A percentile compares a stretch with the other conserved stretches of the same genome.
These are phyloP conservation scores for Colletotrichum somersetense DNA, from an alignment of 2,329 filamentous ascomycete genomes.

Conservation along the genomic window DNA sequence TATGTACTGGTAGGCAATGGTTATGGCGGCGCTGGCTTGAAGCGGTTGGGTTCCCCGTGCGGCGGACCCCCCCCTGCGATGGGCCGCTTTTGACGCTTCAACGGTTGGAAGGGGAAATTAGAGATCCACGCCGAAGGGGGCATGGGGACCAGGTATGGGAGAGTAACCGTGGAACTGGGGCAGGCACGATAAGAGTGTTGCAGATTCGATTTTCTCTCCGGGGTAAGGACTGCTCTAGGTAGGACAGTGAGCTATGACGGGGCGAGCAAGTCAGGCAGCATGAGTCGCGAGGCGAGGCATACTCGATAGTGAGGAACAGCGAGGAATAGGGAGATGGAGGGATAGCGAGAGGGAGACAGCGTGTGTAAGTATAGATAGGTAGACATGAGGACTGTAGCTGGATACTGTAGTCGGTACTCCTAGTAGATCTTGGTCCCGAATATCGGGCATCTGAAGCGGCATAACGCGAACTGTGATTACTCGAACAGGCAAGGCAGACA, in stretches of 20 bases:
- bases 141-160: not conserved
- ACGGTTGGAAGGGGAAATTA: not conserved
- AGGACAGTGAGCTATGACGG: constrained; percentile 8
- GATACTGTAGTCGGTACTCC: not conserved
- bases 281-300: not conserved
- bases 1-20: too few species aligned
- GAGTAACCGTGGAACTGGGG: not conserved
- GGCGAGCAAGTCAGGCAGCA: not conserved
- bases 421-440: constrained; percentile 21
- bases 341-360: not conserved
- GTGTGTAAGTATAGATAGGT: not conserved
- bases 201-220: not conserved
- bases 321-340: not conserved
- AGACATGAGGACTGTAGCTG: not conserved
- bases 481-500: not conserved
- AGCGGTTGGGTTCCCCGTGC: constrained; percentile 12
- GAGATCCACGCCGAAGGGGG: constrained; percentile 27
- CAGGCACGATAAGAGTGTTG: not conserved
- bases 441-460: not conserved
- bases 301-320: not conserved
- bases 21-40: constrained; percentile 9
- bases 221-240: not conserved
- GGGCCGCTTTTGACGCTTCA: not conserved
- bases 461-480: not conserved
- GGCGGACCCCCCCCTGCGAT: not conserved